Base-by-base conservation (phyloP, 352 stramenopile species). In the Globisporangium nodosum region DNA sequence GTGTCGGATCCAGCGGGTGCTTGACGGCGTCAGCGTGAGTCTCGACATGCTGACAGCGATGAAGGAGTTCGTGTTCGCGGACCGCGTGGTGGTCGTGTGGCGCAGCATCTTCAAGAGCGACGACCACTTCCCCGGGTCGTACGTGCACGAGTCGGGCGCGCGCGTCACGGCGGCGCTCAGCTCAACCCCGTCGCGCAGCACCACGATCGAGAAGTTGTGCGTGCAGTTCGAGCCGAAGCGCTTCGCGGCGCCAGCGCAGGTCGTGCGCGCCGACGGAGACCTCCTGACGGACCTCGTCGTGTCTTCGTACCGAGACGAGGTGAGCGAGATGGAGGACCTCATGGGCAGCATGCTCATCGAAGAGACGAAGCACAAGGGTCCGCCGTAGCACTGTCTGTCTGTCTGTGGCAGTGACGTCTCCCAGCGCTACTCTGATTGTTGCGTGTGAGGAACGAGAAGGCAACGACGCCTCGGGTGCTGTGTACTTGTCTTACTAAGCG, bases 81-180 rank as follows among this genome's bases (percentile, higher is more conserved):
- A 54, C 15, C 46, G 46, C n/a, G 15, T 52, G 15, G 24, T 64
- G 8, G 7, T 43, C 21, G 52, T 64, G 8, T 64, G 58, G 58
- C 43, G 58, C 12, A 20, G 33, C 18, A 53, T 59, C 5, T 64
- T 59, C 27, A 31, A 46, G 21, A 35, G 58, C 18, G 58, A 59
- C 12, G 51, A 16, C 9, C 52, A 54, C 21, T 64, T 64, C 15
- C 51, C 48, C 4, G 58, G 12, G 7, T 9, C 37, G 20, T 59
- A 54, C 45, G 52, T 59, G 0, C 51, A 64, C 16, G 58, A 64
- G 15, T 49, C 8, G 2, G 57, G 57, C 21, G 52, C 33, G 24
- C 31, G 37, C 7, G 51, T 57, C 27, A 21, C 43, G 24, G 39
- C 33, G 13, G 39, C 50, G 35, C 13, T 54, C 21, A 24, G 2